Percentiles rank a stretch among this genome's conserved stretches.
Evolutionary conservation across 495 filamentous ascomycete genomes (phyloP).

Genomic region (Penicillium cinerascens): DNA sequence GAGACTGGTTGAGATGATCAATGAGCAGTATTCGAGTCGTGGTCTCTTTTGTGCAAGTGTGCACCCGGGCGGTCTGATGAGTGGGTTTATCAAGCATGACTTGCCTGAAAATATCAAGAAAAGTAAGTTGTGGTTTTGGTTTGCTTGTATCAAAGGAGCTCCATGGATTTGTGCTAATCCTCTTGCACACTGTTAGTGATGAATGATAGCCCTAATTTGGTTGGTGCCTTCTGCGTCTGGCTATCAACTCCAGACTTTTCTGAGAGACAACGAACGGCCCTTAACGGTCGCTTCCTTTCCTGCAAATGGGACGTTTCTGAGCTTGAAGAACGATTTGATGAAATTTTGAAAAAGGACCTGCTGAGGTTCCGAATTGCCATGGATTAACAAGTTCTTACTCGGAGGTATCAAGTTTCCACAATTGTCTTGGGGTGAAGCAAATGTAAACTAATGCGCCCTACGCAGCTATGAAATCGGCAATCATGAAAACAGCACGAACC

Average conservation of each 20-base stretch:
- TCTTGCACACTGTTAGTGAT: conserved; percentile 8
- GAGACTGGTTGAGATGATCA: conserved; percentile 44
- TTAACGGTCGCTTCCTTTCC: conserved; percentile 38
- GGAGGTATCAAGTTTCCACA: neutral
- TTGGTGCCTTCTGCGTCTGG: conserved; percentile 40
- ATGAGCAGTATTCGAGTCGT: conserved; percentile 34
- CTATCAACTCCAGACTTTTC: conserved; percentile 20
- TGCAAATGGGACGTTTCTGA: conserved; percentile 43
- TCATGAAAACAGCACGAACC: neutral
- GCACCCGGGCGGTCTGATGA: conserved; percentile 48
- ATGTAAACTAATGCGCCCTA: neutral
- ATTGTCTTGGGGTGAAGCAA: too few species aligned
- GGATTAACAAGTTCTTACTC: neutral
- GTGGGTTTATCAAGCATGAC: conserved; percentile 21
- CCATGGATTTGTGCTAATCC: neutral
- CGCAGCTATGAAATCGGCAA: neutral
- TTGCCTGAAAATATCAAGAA: neutral
- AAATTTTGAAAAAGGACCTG: conserved; percentile 34
- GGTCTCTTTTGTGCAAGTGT: conserved; percentile 40
- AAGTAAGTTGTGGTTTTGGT: neutral
- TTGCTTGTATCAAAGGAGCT: neutral
- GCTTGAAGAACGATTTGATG: conserved; percentile 36
- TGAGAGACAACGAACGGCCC: conserved; percentile 21
- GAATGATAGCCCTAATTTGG: conserved; percentile 35
- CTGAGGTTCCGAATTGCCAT: conserved; percentile 8